phyloP scores from a whole-genome alignment of 352 stramenopile species.

The Pythium rhizo-oryzae region DNA sequence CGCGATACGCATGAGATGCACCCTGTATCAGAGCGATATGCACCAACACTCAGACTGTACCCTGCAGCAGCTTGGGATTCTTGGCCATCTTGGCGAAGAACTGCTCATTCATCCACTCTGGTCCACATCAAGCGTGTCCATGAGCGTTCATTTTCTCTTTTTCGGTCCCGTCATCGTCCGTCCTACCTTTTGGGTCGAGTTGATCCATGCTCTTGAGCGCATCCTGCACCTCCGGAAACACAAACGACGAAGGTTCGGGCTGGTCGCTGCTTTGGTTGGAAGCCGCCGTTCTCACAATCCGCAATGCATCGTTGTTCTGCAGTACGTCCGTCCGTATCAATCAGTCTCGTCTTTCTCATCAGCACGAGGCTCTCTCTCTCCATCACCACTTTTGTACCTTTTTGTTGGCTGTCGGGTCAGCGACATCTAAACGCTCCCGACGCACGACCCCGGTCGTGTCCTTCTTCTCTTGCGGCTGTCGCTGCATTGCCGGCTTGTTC shows the following conservation, averaged over 20 bases:
- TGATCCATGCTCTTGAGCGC: constrained; percentile 62
- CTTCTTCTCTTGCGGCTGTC: not conserved
- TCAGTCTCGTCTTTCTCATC: not conserved
- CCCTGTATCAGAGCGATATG: not conserved
- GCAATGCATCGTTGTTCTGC: constrained; percentile 46
- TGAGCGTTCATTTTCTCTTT: not conserved
- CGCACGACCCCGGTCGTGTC: not conserved
- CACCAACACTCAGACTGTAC: constrained; percentile 23
- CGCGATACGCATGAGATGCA: not conserved
- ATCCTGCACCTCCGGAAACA: constrained; percentile 79
- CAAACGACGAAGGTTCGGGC: constrained; percentile 33
- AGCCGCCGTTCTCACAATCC: constrained; percentile 34
- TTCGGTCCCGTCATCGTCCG: not conserved
- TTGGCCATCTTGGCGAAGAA: constrained; percentile 73
- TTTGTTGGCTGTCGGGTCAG: constrained; percentile 8
- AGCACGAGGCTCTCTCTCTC: not conserved
- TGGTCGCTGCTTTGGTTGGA: constrained; percentile 23
- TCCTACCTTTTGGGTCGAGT: constrained; percentile 62
- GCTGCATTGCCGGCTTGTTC: constrained; percentile 6
- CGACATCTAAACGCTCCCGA: constrained; percentile 12
- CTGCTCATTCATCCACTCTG: constrained; percentile 77
- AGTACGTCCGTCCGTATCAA: not conserved
- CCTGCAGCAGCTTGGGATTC: constrained; percentile 56
- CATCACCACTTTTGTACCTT: not conserved
- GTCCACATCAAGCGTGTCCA: not conserved